phyloP scores from a whole-genome alignment of 192 early-diverging fungal species.

The Kappamyces sp. region DNA sequence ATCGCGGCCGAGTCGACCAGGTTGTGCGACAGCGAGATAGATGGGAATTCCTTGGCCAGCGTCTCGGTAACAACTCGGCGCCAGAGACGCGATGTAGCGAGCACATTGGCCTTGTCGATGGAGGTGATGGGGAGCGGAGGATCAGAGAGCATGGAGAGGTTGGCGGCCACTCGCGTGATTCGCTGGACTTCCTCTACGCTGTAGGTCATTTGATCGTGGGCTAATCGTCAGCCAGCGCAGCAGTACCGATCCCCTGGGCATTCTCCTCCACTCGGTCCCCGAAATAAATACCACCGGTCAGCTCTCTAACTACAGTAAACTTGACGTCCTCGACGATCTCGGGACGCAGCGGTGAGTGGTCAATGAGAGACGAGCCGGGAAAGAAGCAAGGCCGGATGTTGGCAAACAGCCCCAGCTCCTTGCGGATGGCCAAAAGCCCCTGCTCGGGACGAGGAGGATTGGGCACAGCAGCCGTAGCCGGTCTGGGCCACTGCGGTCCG shows the following conservation, averaged over 20 bases:
- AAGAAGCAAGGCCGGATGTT: conserved; percentile 95
- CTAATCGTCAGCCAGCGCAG: conserved; percentile 35
- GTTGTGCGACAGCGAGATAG: conserved; percentile 80
- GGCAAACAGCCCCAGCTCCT: conserved; percentile 88
- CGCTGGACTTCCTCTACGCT: conserved; percentile 84
- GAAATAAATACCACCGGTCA: conserved; percentile 98
- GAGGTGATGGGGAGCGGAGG: conserved; percentile 88
- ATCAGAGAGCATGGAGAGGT: conserved; percentile 67
- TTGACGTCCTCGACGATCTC: conserved; percentile 84
- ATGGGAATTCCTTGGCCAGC: conserved; percentile 82
- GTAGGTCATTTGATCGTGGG: conserved; percentile 94
- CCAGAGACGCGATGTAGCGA: conserved; percentile 97
- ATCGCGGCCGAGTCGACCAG: conserved; percentile 96
- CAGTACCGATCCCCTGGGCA: conserved; percentile 64
- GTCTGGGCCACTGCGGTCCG: conserved; percentile 88
- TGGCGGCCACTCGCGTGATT: conserved; percentile 90
- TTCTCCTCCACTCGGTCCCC: conserved; percentile 85
- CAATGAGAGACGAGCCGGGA: conserved; percentile 73
- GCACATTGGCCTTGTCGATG: conserved; percentile 98
- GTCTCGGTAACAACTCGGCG: conserved; percentile 87
- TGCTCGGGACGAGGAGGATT: conserved; percentile 87
- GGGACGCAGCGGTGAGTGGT: conserved; percentile 85
- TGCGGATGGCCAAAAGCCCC: conserved; percentile 87
- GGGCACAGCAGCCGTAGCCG: conserved; percentile 60
- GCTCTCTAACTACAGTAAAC: conserved; percentile 89